Evolutionary conservation across 1,139 yeast genomes (phyloP), one percentile per base, ranked within the genome.

Genomic region (Hansenula anomala): DNA sequence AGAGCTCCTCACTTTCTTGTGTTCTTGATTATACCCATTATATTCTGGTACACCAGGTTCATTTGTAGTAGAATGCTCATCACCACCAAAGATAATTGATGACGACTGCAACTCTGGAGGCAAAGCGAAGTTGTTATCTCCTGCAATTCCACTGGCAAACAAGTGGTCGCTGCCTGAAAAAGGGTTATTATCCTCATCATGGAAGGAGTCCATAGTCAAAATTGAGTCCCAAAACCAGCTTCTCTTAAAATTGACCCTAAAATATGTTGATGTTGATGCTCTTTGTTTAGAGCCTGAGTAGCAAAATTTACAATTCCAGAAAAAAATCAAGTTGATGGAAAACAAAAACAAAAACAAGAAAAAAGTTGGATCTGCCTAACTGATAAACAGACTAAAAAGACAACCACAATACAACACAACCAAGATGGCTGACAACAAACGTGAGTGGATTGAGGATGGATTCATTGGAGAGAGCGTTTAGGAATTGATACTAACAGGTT

Each of bases 171-270:
- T 57, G 5, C 69, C 69, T 0, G 64, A 60, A 43, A 67, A 66
- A 4, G 72, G 72, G 45, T 66, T 67, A 49, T 67, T 67, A 45
- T 66, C 70, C 38, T 65, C 77, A 30, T 75, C 78, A 23, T 57
- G 39, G 37, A 34, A 37, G 17, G 38, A 30, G 26, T 37, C 40
- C 39, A 32, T 32, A 16, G 19, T 18, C 32, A 6, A 8, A 5
- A 13, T 17, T 10, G 17, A 5, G 8, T 8, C 6, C 17, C 9
- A 6, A 13, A 11, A 16, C 11, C 16, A n/a, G 28, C 11, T 13
- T n/a, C n/a, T n/a, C n/a, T n/a, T n/a, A n/a, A n/a, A n/a, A n/a
- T n/a, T n/a, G n/a, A n/a, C n/a, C n/a, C n/a, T n/a, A n/a, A n/a
- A n/a, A n/a, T n/a, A n/a, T n/a, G 16, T n/a, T 25, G 16, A 6